A percentile compares a stretch with the other conserved stretches of the same genome.
Evolutionary conservation across 192 early-diverging fungal species (phyloP).

Genomic region (Haplosporangium gracile): DNA sequence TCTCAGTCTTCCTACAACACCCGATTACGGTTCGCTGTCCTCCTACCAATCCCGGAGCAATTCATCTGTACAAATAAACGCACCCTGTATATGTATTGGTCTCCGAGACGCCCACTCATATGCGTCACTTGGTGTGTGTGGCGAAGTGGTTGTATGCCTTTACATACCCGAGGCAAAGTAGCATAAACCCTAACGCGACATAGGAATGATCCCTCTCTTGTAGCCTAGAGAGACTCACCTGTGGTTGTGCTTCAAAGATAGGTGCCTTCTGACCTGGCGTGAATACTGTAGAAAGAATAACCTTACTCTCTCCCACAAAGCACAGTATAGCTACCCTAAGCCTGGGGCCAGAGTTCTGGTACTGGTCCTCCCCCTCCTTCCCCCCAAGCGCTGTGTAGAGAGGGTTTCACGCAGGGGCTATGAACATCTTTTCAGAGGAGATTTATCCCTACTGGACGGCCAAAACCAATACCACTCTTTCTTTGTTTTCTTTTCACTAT

Average conservation of each 20-base stretch:
- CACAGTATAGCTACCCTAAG: not conserved
- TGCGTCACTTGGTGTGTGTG: not conserved
- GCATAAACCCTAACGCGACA: not conserved
- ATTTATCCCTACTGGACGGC: not conserved
- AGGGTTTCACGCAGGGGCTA: not conserved
- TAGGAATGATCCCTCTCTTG: not conserved
- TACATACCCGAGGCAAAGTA: not conserved
- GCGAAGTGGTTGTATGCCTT: not conserved
- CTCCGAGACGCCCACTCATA: not conserved
- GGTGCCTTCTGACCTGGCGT: not conserved
- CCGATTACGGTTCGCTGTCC: not conserved
- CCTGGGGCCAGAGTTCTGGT: not conserved
- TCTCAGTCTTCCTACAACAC: conserved; percentile 1
- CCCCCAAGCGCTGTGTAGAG: conserved; percentile 6
- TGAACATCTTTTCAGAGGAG: not conserved
- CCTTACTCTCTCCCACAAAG: not conserved
- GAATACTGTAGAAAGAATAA: conserved; percentile 10
- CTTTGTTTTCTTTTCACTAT: not conserved
- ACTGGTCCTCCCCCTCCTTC: too few species aligned
- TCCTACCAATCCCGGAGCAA: not conserved
- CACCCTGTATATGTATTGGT: not conserved
- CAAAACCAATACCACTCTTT: not conserved
- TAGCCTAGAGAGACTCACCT: not conserved
- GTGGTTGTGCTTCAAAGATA: conserved; percentile 5
- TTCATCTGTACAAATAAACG: not conserved